Evolutionary conservation across 164 flowering plant species (phyloP).

Genomic region (Protea cynaroides): DNA sequence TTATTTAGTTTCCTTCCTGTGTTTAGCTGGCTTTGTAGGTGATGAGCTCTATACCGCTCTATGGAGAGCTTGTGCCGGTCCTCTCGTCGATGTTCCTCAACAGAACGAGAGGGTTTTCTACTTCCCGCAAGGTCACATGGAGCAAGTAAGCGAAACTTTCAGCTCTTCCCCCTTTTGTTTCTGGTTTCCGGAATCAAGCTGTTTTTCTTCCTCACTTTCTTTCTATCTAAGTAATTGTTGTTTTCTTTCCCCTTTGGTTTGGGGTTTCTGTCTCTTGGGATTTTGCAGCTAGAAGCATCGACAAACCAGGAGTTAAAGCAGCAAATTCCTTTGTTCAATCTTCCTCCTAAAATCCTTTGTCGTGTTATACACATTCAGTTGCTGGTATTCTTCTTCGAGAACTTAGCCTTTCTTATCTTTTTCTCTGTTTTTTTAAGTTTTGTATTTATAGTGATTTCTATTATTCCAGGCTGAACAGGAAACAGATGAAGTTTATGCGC

Average conservation of each 20-base stretch:
- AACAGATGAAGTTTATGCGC: conserved; percentile 83
- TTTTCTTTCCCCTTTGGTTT: background rate
- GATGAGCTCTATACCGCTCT: conserved; percentile 62
- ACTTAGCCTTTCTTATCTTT: background rate
- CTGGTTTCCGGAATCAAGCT: background rate
- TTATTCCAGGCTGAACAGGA: conserved; percentile 72
- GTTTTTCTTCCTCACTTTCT: background rate
- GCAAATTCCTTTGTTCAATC: conserved; percentile 50
- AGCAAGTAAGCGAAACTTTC: conserved; percentile 44
- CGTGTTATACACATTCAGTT: conserved; percentile 50
- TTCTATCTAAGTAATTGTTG: background rate
- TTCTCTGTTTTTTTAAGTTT: background rate
- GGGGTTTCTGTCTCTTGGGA: background rate
- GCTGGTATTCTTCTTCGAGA: conserved; percentile 29
- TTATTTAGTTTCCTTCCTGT: conserved; percentile 1
- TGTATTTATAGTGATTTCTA: background rate
- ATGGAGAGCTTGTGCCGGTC: conserved; percentile 93
- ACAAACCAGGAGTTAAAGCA: conserved; percentile 71
- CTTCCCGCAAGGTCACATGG: conserved; percentile 95
- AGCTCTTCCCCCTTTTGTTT: background rate
- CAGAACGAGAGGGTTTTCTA: conserved; percentile 61
- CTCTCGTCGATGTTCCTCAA: conserved; percentile 73
- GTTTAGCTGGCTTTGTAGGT: conserved; percentile 12
- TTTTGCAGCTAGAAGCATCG: conserved; percentile 32
- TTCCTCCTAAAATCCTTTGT: conserved; percentile 74